Evolutionary conservation across 1,139 yeast genomes (phyloP).

Genomic region (Martiniozyma asiatica): DNA sequence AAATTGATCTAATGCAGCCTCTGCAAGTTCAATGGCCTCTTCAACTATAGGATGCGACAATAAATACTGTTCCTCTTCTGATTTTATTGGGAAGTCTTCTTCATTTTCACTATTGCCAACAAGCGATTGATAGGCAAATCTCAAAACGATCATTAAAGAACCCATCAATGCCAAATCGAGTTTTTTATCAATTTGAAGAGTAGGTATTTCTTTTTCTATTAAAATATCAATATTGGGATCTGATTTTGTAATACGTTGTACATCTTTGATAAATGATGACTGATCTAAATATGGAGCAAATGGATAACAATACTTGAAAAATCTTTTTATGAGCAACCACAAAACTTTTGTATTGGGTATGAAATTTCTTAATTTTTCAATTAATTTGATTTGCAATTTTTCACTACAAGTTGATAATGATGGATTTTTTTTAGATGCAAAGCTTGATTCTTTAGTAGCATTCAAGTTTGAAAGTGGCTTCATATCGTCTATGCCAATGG

Average conservation of each 20-base stretch:
- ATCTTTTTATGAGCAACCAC: slow-evolving; percentile 36
- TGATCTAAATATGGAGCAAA: slow-evolving; percentile 39
- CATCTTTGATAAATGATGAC: slow-evolving; percentile 21
- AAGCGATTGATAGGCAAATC: slow-evolving; percentile 30
- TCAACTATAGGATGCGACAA: slow-evolving; percentile 36
- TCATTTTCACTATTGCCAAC: slow-evolving; percentile 22
- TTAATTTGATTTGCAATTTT: slow-evolving; percentile 9
- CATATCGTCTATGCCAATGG: slow-evolving; percentile 25
- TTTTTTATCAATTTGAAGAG: slow-evolving; percentile 25
- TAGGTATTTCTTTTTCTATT: slow-evolving; percentile 14
- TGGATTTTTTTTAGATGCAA: not conserved
- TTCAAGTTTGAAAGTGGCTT: slow-evolving; percentile 11
- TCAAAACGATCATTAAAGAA: slow-evolving; percentile 28
- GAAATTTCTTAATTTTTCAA: slow-evolving; percentile 22
- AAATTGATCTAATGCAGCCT: slow-evolving; percentile 41
- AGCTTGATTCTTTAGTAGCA: not conserved
- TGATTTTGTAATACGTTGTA: slow-evolving; percentile 21
- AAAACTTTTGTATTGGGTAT: slow-evolving; percentile 31
- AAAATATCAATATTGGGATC: slow-evolving; percentile 8
- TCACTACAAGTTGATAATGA: slow-evolving; percentile 6
- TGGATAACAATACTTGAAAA: slow-evolving; percentile 33
- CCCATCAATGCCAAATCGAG: slow-evolving; percentile 39
- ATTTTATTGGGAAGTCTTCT: slow-evolving; percentile 13
- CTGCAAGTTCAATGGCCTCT: slow-evolving; percentile 36
- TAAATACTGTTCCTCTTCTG: slow-evolving; percentile 25